Evolutionary conservation across 129 eudicot genomes (phyloP).

Genomic region (Chrysanthemum makinoi): DNA sequence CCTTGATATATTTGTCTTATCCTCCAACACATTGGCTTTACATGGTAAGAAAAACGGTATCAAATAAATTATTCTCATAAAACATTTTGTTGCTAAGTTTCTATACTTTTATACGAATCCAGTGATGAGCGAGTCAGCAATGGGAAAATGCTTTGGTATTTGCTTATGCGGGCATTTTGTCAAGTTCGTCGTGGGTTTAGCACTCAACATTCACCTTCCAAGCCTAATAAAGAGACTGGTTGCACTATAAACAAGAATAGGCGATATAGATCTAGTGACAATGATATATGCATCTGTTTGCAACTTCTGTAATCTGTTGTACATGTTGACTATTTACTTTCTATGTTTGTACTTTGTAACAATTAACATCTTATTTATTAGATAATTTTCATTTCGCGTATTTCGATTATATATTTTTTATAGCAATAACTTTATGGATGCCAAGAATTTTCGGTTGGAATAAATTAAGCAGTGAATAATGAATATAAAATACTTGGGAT

Average conservation of each 20-base stretch:
- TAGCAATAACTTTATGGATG: too few relatives aligned
- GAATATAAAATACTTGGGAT: too few relatives aligned
- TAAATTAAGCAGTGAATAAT: too few relatives aligned
- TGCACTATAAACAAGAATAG: slow-evolving; percentile 18
- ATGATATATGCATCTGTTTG: neutral
- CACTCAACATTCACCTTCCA: slow-evolving; percentile 32
- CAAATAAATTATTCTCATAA: neutral
- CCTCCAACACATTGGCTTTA: slow-evolving; percentile 78
- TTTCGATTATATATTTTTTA: too few relatives aligned
- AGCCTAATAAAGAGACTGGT: slow-evolving; percentile 27
- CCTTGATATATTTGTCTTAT: slow-evolving; percentile 67
- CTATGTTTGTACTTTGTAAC: neutral
- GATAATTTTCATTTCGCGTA: too few relatives aligned
- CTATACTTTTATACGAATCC: neutral
- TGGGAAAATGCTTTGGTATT: slow-evolving; percentile 50
- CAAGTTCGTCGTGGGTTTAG: slow-evolving; percentile 45
- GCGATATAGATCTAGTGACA: neutral
- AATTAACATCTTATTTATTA: too few relatives aligned
- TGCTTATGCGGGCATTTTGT: slow-evolving; percentile 58
- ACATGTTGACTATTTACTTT: neutral
- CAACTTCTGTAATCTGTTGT: neutral
- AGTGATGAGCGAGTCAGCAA: slow-evolving; percentile 58
- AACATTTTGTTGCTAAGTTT: neutral
- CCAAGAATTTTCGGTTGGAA: too few relatives aligned
- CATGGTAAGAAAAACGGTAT: slow-evolving; percentile 35